Base-by-base conservation (phyloP, 2,329 filamentous ascomycete species). In the Teratosphaeriaceae sp. region DNA sequence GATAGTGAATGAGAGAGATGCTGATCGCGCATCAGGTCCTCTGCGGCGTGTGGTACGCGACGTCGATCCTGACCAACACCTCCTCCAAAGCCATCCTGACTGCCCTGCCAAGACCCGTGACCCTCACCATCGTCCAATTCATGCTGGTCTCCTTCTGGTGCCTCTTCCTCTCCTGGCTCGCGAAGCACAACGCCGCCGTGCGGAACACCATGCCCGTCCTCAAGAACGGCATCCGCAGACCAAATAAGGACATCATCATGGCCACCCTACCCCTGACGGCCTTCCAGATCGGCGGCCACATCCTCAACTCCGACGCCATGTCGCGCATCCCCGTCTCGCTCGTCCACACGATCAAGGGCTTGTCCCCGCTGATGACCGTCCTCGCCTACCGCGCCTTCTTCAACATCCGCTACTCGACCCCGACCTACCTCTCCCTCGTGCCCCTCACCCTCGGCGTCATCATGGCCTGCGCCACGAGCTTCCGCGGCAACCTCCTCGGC, bases 11-110 rank as follows among this genome's bases (percentile, higher is more conserved):
- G 15, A 12, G 27, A 18, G 8, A 6, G 29, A 27, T 36, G 55
- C 50, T 61, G 48, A 63, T 62, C 52, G 26, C 40, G 41, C n/a
- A 43, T 27, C 47, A 96, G 90, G 67, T 77, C 39, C 80, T 96
- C 38, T 97, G 90, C 67, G 70, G 89, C 45, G 69, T 90, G 60
- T 97, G 92, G 92, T 98, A 97, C 71, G 78, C 85, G 63, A 94
- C 89, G 19, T 97, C 90, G 33, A 92, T 94, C 49, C 72, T 97
- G 55, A 96, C 92, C 49, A 98, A 97, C 64, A 96, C 92, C 2
- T 97, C 92, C 19, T 96, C 92, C 40, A 98, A 98, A 69, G 86
- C 90, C 15, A 98, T 98, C 59, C 74, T 97, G 48, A 96, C 88
- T 54, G 85, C 87, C 33, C 87, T 96, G 53, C 81, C 86, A 45